Percentiles rank a stretch among this genome's conserved stretches.
These are phyloP conservation scores for Abrus precatorius DNA, from an alignment of 306 rosid species.

Conservation along the genomic window DNA sequence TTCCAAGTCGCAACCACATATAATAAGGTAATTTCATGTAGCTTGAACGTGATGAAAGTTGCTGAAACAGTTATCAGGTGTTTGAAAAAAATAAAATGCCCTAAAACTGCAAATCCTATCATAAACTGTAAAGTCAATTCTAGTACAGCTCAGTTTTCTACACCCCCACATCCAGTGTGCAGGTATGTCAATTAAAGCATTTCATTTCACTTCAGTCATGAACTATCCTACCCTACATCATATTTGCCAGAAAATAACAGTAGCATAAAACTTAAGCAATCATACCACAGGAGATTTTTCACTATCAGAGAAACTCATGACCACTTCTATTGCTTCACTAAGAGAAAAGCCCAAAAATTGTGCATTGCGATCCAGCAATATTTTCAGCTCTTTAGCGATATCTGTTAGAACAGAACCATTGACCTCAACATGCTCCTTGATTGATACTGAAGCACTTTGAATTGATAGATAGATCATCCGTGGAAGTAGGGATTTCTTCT, in stretches of 20 bases:
- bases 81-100: not conserved
- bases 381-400: conserved; percentile 72
- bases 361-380: conserved; percentile 81
- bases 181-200: not conserved
- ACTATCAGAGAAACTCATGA: conserved; percentile 61
- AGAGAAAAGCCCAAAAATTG: conserved; percentile 77
- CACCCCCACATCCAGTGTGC: conserved; percentile 7
- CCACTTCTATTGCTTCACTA: conserved; percentile 69
- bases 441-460: conserved; percentile 74
- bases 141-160: conserved; percentile 31
- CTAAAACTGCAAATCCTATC: conserved; percentile 25
- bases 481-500: conserved; percentile 92
- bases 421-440: conserved; percentile 74
- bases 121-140: conserved; percentile 7
- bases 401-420: conserved; percentile 70
- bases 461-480: conserved; percentile 90
- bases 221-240: too few relatives aligned
- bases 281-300: conserved; percentile 71
- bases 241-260: not conserved
- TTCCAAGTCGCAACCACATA: conserved; percentile 12
- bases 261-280: conserved; percentile 35
- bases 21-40: not conserved
- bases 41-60: conserved; percentile 1
- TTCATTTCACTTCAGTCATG: not conserved
- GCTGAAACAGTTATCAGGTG: conserved; percentile 35